Base-by-base conservation (phyloP, 1,284 basidiomycete genomes). In the Psilocybe mexicana region DNA sequence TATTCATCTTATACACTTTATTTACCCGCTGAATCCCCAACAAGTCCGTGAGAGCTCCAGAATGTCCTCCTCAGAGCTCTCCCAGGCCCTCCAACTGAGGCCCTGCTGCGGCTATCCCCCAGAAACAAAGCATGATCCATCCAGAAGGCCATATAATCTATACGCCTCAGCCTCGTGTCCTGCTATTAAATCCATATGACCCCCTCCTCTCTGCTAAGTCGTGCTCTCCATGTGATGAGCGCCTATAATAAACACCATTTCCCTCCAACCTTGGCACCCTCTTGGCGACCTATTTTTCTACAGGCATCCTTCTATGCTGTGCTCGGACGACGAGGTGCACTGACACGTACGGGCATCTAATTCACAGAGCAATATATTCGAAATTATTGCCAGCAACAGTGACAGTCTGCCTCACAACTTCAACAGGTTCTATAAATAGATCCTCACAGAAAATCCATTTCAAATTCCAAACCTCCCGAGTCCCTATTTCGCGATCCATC, bases 11-110 rank as follows among this genome's bases (percentile, higher is more conserved):
- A 55, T 55, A 46, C 45, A 38, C 44, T 44, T 35, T 47, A 53
- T 44, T 28, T 50, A 47, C 52, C 64, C 68, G 64, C 66, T 62
- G 48, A 62, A 62, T 57, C 64, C 58, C 66, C 66, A 64, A 64
- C 61, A 40, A 59, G 61, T 30, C 59, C 54, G 54, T 42, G 45
- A 52, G 54, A 12, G 38, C 36, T 11, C 36, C 44, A 40, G 44
- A 18, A 6, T 5, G 6, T 44, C 43, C 43, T 6, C 10, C 18
- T 8, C 24, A 10, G 4, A 6, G 5, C 6, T 23, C 12, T 43
- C 18, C 40, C 43, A 18, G 26, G n/a, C 54, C 14, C 3, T 10
- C 14, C 23, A 11, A 11, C 18, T 44, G 43, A 44, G 58, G 54
- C 50, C 26, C 12, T 60, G 51, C 48, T 57, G 55, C 55, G 59